Base-by-base conservation (phyloP, 1,284 basidiomycete genomes). In the Wallemia ichthyophaga region DNA sequence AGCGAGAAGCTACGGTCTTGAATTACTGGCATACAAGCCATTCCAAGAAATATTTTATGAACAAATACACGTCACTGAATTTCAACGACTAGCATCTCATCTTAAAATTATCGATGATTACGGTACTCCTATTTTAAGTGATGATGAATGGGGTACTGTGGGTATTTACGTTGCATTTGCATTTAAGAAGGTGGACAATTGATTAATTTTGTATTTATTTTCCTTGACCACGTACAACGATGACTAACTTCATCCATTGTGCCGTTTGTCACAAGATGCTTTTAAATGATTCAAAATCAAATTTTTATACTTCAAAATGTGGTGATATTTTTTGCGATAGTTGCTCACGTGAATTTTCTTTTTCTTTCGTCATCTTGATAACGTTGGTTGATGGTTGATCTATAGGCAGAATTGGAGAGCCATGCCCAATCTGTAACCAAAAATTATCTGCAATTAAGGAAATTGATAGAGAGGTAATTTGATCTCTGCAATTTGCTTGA, bases 141-240 rank as follows among this genome's bases (percentile, higher is more conserved):
- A 82, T 64, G 82, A 86, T 64, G 88, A 95, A 69, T 92, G 89
- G 85, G 87, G 92, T 66, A 89, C 89, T 62, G 85, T 87, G 87
- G 85, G 85, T 66, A 76, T 88, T 58, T 88, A 88, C 65, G 76
- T 85, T 64, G 83, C 79, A 1, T 87, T 87, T 65, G 85, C 83
- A 2, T 81, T 87, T 64, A 76, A 81, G 66, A 85, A 85, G 70
- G n/a, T 48, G 5, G 11, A 48, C 7, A 5, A 48, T 48, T 17
- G n/a, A 48, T 48, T 21, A 3, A 15, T 48, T 3, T 15, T 17
- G 37, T 48, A 17, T 11, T 21, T 11, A 5, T 48, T 11, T 48
- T 5, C n/a, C 37, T 48, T 15, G 9, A 48, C 5, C n/a, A 5
- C 11, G n/a, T 13, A 48, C 37, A 19, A 48, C n/a, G 9, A 48